Evolutionary conservation across 257 asterid species (phyloP), one percentile per base, ranked within the genome.

Genomic region (Plectranthus barbatus): DNA sequence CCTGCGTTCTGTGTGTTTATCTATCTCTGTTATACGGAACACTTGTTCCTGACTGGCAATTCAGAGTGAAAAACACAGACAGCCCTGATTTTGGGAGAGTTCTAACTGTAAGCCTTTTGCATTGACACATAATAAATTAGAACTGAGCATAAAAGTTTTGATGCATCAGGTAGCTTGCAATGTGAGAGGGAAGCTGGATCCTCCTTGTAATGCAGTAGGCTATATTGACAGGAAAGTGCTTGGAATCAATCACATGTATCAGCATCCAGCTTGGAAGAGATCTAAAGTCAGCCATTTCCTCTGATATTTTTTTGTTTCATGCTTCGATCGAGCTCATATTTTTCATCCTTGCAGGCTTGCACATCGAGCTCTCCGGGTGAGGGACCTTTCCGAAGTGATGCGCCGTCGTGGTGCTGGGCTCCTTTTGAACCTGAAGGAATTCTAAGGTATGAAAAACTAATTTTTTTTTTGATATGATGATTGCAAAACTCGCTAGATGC

Each of bases 391-490:
- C 69, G 84, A 17, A 66, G 62, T 64, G 86, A 83, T 79, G 88
- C 95, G 42, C 91, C 94, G 26, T 58, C 76, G 1, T 87, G 95
- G 95, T 87, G 95, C 63, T 74, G 79, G 64, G 94, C 88, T 3
- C 84, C 91, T 34, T 87, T 83, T 73, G 95, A 87, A 68, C 95
- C 95, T 9, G 94, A 87, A 83, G 95, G 95, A 66, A 69, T 84
- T 70, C 59, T 87, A 47, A 87, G 95, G 95, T 87, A 23, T 4
- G n/a, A n/a, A n/a, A n/a, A n/a, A n/a, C n/a, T n/a, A n/a, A n/a
- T n/a, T n/a, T n/a, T n/a, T n/a, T n/a, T n/a, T n/a, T n/a, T n/a
- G n/a, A n/a, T n/a, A n/a, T n/a, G n/a, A n/a, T n/a, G n/a, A n/a
- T n/a, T n/a, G n/a, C n/a, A n/a, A n/a, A n/a, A n/a, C n/a, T n/a